Conservation (phyloP, 805 yeast genomes). For the Candida parachauliodes region DNA sequence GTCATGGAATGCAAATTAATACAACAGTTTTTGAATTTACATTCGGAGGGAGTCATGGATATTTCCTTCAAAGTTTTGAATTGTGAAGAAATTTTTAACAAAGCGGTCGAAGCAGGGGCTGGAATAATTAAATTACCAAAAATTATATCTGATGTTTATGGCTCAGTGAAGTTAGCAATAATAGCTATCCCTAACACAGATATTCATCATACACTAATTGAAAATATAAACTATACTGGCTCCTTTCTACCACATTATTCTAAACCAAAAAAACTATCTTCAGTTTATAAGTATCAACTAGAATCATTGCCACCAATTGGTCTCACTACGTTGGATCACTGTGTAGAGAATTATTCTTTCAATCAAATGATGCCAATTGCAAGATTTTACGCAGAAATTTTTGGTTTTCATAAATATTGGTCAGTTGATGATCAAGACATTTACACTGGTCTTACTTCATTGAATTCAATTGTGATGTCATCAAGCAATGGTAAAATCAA, state of each 20-base stretch:
- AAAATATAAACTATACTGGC: slow-evolving; percentile 40
- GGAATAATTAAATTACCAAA: slow-evolving; percentile 24
- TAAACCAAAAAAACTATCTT: neutral
- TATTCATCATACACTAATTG: slow-evolving; percentile 64
- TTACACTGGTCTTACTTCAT: slow-evolving; percentile 65
- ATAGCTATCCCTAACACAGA: slow-evolving; percentile 49
- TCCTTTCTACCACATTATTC: slow-evolving; percentile 44
- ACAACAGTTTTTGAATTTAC: slow-evolving; percentile 33
- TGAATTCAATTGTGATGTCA: slow-evolving; percentile 75
- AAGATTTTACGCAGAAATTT: slow-evolving; percentile 52
- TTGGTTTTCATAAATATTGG: slow-evolving; percentile 80
- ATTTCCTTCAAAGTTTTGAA: slow-evolving; percentile 62
- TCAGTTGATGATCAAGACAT: slow-evolving; percentile 78
- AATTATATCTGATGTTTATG: slow-evolving; percentile 41
- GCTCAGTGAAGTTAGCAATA: slow-evolving; percentile 51
- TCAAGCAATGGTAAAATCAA: slow-evolving; percentile 60
- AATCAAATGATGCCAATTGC: slow-evolving; percentile 58
- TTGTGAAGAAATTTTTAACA: slow-evolving; percentile 39
- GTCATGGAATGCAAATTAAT: slow-evolving; percentile 14
- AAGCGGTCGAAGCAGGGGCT: slow-evolving; percentile 56
- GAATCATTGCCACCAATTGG: slow-evolving; percentile 30
- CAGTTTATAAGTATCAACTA: slow-evolving; percentile 3
- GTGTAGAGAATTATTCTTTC: slow-evolving; percentile 79
- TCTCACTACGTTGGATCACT: slow-evolving; percentile 60
- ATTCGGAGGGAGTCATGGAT: slow-evolving; percentile 82